Percentiles rank a stretch among this genome's conserved stretches.
Conservation (phyloP, 2,329 filamentous ascomycete species). For the Whalleya microplaca region DNA sequence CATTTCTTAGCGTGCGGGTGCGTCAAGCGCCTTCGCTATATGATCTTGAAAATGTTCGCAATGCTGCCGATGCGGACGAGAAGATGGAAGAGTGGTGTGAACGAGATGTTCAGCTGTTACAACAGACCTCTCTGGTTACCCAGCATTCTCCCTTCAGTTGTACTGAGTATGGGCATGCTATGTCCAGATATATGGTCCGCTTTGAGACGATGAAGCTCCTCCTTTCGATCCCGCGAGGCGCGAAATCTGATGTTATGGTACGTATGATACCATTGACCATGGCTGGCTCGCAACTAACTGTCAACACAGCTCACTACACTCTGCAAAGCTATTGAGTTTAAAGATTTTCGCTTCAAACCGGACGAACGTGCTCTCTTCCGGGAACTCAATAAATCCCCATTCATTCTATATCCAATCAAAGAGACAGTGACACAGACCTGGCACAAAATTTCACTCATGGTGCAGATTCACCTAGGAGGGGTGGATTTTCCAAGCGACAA, state of each 20-base stretch:
- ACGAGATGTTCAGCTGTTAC: conserved; percentile 67
- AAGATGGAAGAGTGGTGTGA: conserved; percentile 72
- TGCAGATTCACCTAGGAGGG: conserved; percentile 75
- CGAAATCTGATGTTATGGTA: conserved; percentile 70
- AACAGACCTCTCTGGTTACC: conserved; percentile 61
- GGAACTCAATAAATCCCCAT: conserved; percentile 69
- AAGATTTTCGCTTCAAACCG: conserved; percentile 70
- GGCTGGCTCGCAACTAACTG: conserved; percentile 10
- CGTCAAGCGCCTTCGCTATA: conserved; percentile 73
- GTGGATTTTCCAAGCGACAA: conserved; percentile 66
- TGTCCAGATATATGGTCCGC: conserved; percentile 81
- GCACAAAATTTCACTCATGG: conserved; percentile 77
- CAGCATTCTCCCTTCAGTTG: conserved; percentile 54
- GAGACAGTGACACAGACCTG: conserved; percentile 65
- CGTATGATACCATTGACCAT: conserved; percentile 35
- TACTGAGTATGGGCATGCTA: conserved; percentile 76
- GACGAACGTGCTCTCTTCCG: conserved; percentile 73
- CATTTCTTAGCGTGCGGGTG: conserved; percentile 77
- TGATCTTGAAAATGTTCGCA: conserved; percentile 59
- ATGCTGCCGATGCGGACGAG: conserved; percentile 59
- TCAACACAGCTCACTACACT: conserved; percentile 64
- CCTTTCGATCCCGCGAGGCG: conserved; percentile 61
- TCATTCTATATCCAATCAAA: conserved; percentile 72
- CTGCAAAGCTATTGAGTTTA: conserved; percentile 72
- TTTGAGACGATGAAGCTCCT: conserved; percentile 80